These are phyloP conservation scores for Quercus alba DNA, from an alignment of 306 rosid genomes.

Conservation along the genomic window DNA sequence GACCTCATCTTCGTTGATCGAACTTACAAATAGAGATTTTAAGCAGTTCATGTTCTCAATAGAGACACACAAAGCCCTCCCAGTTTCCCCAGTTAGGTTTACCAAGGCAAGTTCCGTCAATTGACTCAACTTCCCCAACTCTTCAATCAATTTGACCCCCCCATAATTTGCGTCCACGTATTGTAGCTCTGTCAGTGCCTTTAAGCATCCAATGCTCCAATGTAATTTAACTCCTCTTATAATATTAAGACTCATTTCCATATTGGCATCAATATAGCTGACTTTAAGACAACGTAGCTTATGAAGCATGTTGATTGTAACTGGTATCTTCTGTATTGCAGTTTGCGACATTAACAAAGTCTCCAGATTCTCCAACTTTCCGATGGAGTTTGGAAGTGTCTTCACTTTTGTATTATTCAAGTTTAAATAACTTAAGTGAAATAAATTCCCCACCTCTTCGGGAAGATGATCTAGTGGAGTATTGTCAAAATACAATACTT, in stretches of 20 bases:
- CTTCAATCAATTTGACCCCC: neutral
- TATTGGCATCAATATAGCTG: neutral
- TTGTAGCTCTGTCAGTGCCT: neutral
- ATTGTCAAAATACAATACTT: too few relatives aligned
- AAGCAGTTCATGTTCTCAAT: conserved; percentile 4
- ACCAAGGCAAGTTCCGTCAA: neutral
- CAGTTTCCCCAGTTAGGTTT: neutral
- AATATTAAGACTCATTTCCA: neutral
- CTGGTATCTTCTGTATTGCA: too few relatives aligned
- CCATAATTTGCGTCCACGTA: neutral
- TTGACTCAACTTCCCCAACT: neutral
- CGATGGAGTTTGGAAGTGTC: too few relatives aligned
- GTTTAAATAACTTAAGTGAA: too few relatives aligned
- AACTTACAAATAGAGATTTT: neutral
- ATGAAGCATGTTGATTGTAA: too few relatives aligned
- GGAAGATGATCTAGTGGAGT: too few relatives aligned
- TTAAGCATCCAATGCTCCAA: neutral
- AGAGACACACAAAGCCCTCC: neutral
- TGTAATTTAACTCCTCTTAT: neutral
- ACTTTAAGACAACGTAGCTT: neutral
- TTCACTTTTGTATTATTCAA: too few relatives aligned
- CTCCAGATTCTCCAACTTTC: too few relatives aligned
- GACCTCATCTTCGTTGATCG: conserved; percentile 1
- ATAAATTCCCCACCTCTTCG: too few relatives aligned
- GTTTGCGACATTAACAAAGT: too few relatives aligned